phyloP scores from a whole-genome alignment of 139 green algal species.

The Chlamydomonas sp. region DNA sequence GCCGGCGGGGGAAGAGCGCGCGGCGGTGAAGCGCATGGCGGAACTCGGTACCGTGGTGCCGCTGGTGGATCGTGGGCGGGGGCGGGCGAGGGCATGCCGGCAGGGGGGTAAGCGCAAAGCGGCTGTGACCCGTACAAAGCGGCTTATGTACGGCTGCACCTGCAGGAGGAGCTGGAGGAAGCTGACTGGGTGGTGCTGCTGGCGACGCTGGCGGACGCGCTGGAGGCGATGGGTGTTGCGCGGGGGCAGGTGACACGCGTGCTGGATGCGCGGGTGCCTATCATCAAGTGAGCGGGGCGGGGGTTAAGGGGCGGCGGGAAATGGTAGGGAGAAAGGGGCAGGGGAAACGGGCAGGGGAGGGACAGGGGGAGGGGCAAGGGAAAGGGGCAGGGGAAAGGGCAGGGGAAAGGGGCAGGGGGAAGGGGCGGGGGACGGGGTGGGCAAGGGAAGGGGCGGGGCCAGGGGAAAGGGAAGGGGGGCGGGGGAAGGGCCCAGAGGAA shows the following conservation, averaged over 20 bases:
- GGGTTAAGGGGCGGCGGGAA: too few relatives aligned
- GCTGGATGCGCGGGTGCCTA: conserved; percentile 26
- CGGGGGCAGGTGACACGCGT: conserved; percentile 8
- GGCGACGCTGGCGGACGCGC: conserved; percentile 6
- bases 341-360: too few relatives aligned
- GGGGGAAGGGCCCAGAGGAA: too few relatives aligned
- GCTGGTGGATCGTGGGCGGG: neutral
- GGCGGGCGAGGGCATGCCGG: neutral
- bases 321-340: neutral
- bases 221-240: conserved; percentile 1
- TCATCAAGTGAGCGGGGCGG: conserved; percentile 29
- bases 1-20: neutral
- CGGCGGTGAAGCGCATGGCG: too few relatives aligned
- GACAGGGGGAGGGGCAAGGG: too few relatives aligned
- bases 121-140: neutral
- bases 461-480: too few relatives aligned
- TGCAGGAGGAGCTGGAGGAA: neutral
- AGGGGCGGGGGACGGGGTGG: too few relatives aligned
- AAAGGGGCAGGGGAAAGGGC: too few relatives aligned
- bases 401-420: too few relatives aligned
- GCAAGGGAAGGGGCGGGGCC: too few relatives aligned
- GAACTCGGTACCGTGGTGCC: neutral
- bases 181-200: conserved; percentile 12
- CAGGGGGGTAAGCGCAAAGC: neutral
- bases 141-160: neutral